phyloP scores from a whole-genome alignment of 805 yeast genomes.

The Candida arabinofermentans region DNA sequence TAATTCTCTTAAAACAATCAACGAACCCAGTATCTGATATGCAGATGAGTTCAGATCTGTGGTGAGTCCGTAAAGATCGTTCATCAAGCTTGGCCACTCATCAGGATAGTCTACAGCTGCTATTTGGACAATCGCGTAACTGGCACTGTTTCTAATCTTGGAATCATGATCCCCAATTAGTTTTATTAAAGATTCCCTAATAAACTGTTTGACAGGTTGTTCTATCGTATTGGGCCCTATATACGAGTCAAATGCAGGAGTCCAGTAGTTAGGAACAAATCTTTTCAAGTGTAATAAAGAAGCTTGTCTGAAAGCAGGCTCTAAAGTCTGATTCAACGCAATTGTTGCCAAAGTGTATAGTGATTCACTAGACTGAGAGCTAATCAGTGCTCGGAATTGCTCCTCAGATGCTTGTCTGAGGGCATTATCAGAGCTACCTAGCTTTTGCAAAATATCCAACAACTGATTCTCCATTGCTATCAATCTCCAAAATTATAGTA shows the following conservation, averaged over 20 bases:
- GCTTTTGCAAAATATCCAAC: conserved; percentile 13
- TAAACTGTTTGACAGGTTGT: conserved; percentile 44
- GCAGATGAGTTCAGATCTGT: conserved; percentile 28
- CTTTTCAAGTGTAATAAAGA: conserved; percentile 64
- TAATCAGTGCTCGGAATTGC: conserved; percentile 39
- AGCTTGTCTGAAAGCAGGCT: conserved; percentile 50
- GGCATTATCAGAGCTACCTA: conserved; percentile 42
- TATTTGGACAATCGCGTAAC: conserved; percentile 76
- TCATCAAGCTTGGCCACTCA: conserved; percentile 81
- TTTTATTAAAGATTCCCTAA: conserved; percentile 49
- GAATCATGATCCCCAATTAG: conserved; percentile 47
- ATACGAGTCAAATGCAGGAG: conserved; percentile 74
- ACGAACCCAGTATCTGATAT: conserved; percentile 46
- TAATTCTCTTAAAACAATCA: conserved; percentile 65
- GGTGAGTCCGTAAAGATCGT: conserved; percentile 38
- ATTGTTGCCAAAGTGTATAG: conserved; percentile 40
- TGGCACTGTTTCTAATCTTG: conserved; percentile 61
- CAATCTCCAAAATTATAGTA: no score
- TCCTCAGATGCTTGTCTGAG: conserved; percentile 51
- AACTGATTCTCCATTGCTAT: conserved; percentile 14
- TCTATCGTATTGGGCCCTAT: conserved; percentile 51
- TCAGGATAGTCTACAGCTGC: conserved; percentile 92
- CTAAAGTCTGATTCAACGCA: conserved; percentile 30
- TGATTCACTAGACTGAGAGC: conserved; percentile 45
- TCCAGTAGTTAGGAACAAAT: conserved; percentile 73